These are phyloP conservation scores for Myrmaecium sp. DNA, from an alignment of 2,329 filamentous ascomycete species.

Conservation along the genomic window DNA sequence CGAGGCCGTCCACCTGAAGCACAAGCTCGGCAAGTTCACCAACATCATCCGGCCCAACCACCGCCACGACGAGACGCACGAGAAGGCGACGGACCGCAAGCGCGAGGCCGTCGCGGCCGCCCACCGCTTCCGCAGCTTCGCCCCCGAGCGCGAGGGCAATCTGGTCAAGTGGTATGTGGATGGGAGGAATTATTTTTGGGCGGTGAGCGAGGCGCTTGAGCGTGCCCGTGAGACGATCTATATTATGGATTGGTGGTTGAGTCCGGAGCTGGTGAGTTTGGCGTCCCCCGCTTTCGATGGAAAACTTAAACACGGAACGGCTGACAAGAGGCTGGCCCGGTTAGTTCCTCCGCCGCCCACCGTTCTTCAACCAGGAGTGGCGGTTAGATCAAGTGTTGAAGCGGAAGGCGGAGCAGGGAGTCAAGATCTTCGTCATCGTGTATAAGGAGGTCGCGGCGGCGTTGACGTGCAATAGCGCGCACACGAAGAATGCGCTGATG, in stretches of 20 bases:
- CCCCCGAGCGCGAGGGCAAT: constrained; percentile 72
- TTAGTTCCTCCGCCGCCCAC: constrained; percentile 63
- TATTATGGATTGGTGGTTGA: constrained; percentile 94
- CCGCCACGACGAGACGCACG: constrained; percentile 85
- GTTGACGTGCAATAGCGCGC: constrained; percentile 77
- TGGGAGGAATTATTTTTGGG: constrained; percentile 85
- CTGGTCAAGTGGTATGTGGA: constrained; percentile 95
- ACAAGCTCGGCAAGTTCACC: constrained; percentile 46
- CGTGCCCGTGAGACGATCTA: constrained; percentile 85
- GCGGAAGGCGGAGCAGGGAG: constrained; percentile 73
- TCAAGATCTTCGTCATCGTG: constrained; percentile 85
- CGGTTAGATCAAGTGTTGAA: constrained; percentile 77
- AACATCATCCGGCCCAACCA: constrained; percentile 72
- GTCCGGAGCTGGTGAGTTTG: constrained; percentile 47
- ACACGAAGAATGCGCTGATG: constrained; percentile 77
- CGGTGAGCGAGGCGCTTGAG: constrained; percentile 80
- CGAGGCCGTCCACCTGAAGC: constrained; percentile 40
- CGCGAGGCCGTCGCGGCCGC: constrained; percentile 52
- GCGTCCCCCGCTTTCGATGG: background rate
- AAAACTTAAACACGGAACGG: too few species aligned
- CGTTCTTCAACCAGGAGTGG: constrained; percentile 69
- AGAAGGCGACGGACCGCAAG: constrained; percentile 68
- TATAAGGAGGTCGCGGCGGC: constrained; percentile 58
- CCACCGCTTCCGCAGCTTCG: constrained; percentile 80
- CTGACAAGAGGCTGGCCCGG: background rate